Percentiles rank a stretch among this genome's conserved stretches.
Conservation (phyloP, 2,329 filamentous ascomycete genomes). For the Exserohilum turcica region DNA sequence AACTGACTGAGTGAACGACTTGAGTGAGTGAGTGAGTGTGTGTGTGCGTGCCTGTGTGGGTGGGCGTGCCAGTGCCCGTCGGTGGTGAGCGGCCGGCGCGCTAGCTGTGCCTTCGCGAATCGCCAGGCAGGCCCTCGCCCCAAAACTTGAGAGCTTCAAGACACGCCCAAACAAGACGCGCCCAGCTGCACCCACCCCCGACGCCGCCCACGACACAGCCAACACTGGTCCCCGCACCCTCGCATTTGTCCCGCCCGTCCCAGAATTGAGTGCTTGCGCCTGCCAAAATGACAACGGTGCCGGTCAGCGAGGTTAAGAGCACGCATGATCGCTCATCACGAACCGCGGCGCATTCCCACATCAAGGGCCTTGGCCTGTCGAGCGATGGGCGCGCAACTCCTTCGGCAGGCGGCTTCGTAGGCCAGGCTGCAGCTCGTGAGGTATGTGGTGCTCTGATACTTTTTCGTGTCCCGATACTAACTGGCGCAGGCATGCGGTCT, state of each 20-base stretch:
- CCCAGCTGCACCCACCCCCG: conserved; percentile 9
- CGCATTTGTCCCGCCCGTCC: not conserved
- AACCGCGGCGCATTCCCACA: conserved; percentile 96
- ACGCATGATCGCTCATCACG: conserved; percentile 81
- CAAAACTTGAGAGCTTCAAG: conserved; percentile 23
- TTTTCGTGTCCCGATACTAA: conserved; percentile 14
- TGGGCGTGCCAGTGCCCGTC: conserved; percentile 1
- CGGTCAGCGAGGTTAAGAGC: conserved; percentile 83
- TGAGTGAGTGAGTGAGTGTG: not conserved
- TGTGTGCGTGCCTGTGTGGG: conserved; percentile 2
- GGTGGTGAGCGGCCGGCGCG: conserved; percentile 13
- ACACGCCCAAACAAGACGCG: conserved; percentile 20
- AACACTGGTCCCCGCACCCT: not conserved
- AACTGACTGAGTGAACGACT: conserved; percentile 13
- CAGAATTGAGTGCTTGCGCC: conserved; percentile 18
- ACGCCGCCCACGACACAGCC: not conserved
- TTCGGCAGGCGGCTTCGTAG: conserved; percentile 76
- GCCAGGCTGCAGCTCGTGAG: conserved; percentile 86
- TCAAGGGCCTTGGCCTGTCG: conserved; percentile 89
- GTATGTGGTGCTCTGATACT: conserved; percentile 54
- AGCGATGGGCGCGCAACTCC: conserved; percentile 82
- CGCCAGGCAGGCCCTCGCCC: conserved; percentile 8
- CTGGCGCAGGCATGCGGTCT: conserved; percentile 79
- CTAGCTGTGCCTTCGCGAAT: conserved; percentile 21
- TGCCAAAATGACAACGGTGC: conserved; percentile 45